These are phyloP conservation scores for Camellia granthamiana DNA, from an alignment of 148 eudicot species.

Conservation along the genomic window DNA sequence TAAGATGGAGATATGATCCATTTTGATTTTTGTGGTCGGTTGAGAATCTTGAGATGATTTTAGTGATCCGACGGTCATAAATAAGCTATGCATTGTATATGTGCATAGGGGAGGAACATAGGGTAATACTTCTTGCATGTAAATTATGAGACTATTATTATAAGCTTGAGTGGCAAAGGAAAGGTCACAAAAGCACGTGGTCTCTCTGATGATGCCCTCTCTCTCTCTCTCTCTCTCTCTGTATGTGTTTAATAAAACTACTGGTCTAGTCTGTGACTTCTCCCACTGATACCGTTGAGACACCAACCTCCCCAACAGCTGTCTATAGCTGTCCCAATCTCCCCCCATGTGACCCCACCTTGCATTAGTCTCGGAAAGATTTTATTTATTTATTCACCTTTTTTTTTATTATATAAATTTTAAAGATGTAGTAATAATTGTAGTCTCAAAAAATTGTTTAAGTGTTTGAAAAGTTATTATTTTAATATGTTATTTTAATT, in stretches of 20 bases:
- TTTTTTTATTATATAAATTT: too few relatives aligned
- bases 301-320: slow-evolving; percentile 34
- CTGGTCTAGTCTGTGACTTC: slow-evolving; percentile 10
- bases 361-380: not conserved
- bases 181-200: slow-evolving; percentile 43
- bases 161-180: slow-evolving; percentile 10
- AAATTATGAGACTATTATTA: slow-evolving; percentile 14
- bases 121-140: slow-evolving; percentile 9
- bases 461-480: too few relatives aligned
- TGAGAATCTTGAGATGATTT: not conserved
- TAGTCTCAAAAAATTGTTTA: too few relatives aligned
- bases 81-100: not conserved
- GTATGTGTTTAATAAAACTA: too few relatives aligned
- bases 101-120: not conserved
- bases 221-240: too few relatives aligned
- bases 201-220: slow-evolving; percentile 29
- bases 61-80: not conserved
- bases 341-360: slow-evolving; percentile 55
- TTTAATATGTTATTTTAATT: too few relatives aligned
- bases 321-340: slow-evolving; percentile 50
- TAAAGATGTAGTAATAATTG: too few relatives aligned
- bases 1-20: not conserved
- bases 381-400: not conserved
- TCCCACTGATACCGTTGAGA: slow-evolving; percentile 36
- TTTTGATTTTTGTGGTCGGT: not conserved